Percentiles rank a stretch among this genome's conserved stretches.
These are phyloP conservation scores for Setomelanomma holmii DNA, from an alignment of 2,329 filamentous ascomycete species.

Conservation along the genomic window DNA sequence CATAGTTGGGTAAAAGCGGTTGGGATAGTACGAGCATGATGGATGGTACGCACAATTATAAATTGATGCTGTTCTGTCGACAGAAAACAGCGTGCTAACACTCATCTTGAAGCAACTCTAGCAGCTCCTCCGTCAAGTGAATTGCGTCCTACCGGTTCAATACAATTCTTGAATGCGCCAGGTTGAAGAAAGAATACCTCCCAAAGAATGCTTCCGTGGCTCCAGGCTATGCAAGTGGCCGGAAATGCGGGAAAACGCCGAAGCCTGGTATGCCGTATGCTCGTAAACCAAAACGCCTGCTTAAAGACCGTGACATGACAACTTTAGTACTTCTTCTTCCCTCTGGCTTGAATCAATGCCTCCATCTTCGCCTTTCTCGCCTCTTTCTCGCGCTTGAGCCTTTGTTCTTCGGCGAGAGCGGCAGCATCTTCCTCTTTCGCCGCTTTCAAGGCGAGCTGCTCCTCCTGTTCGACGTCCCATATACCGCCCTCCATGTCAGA, in stretches of 20 bases:
- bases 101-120: no score
- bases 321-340: constrained; percentile 39
- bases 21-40: no score
- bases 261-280: constrained; percentile 37
- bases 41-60: no score
- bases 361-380: constrained; percentile 44
- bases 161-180: constrained; percentile 29
- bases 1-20: no score
- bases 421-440: constrained; percentile 73
- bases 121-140: constrained; percentile 18
- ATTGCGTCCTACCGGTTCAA: constrained; percentile 22
- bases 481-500: constrained; percentile 82
- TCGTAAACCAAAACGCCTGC: constrained; percentile 35
- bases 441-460: constrained; percentile 65
- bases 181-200: constrained; percentile 23
- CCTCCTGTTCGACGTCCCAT: constrained; percentile 76
- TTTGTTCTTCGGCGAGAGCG: constrained; percentile 64
- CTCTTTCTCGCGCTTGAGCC: constrained; percentile 44
- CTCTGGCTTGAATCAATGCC: constrained; percentile 37
- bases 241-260: constrained; percentile 34
- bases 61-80: no score
- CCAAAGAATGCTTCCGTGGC: constrained; percentile 18
- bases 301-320: constrained; percentile 2
- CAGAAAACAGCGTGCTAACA: no score
- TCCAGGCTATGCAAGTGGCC: constrained; percentile 43